These are phyloP conservation scores for Acanthamoeba quina DNA, from an alignment of 208 protist genomes.

Conservation along the genomic window DNA sequence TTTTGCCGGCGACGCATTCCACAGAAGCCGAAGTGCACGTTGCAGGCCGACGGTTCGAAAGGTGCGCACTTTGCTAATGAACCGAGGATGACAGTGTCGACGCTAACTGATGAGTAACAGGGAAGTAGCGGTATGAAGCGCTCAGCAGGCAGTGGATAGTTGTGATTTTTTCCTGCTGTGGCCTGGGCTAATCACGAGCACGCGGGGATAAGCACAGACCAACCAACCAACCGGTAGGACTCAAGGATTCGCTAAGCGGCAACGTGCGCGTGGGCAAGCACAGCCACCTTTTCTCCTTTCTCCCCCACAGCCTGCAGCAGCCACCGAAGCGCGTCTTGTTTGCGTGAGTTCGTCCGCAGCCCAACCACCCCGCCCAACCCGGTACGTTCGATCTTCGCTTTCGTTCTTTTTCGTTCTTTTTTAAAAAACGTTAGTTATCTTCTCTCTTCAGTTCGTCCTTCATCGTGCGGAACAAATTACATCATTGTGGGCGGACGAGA, in stretches of 20 bases:
- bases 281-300: background rate
- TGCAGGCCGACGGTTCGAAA: background rate
- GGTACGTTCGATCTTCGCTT: background rate
- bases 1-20: too few relatives aligned
- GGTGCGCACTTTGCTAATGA: background rate
- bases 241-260: too few relatives aligned
- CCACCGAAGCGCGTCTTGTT: background rate
- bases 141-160: background rate
- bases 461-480: too few relatives aligned
- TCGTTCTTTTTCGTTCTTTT: background rate
- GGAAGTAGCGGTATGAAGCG: background rate
- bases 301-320: constrained; percentile 5
- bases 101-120: background rate
- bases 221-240: too few relatives aligned
- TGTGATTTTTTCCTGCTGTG: background rate
- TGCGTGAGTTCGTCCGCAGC: background rate
- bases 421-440: too few relatives aligned
- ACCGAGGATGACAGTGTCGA: background rate
- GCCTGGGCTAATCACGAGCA: background rate
- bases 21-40: background rate
- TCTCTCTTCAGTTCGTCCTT: background rate
- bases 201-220: background rate
- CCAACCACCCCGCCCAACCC: background rate
- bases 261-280: background rate
- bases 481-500: too few relatives aligned